Conservation (phyloP, 2,329 filamentous ascomycete species). For the Zymoseptoria pseudotritici region DNA sequence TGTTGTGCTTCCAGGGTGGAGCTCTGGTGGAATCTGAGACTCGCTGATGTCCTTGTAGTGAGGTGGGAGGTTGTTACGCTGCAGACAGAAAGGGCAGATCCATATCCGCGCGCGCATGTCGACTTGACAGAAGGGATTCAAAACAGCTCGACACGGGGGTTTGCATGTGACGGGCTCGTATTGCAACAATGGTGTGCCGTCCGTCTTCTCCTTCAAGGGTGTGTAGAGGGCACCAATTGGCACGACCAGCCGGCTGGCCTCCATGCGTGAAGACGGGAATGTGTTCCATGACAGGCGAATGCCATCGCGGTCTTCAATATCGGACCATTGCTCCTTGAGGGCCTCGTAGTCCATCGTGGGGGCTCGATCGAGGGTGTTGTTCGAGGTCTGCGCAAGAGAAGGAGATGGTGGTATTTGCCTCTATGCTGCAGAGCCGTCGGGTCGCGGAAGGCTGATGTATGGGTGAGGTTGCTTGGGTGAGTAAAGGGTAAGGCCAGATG, state of each 20-base stretch:
- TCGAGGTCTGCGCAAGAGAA: not conserved
- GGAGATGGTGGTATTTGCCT: not conserved
- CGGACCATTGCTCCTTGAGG: conserved; percentile 91
- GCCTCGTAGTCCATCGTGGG: conserved; percentile 79
- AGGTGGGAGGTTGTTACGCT: conserved; percentile 71
- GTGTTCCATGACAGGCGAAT: conserved; percentile 97
- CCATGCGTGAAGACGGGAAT: conserved; percentile 96
- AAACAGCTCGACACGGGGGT: conserved; percentile 84
- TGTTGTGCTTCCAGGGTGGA: conserved; percentile 76
- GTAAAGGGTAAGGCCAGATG: not conserved
- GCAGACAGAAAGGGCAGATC: conserved; percentile 85
- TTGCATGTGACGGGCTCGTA: conserved; percentile 98
- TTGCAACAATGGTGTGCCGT: conserved; percentile 71
- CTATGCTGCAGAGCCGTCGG: not conserved
- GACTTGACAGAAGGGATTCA: conserved; percentile 94
- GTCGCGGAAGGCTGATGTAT: not conserved
- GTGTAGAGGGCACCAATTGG: conserved; percentile 96
- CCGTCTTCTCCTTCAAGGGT: conserved; percentile 86
- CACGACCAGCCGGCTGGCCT: conserved; percentile 45
- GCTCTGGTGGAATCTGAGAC: conserved; percentile 73
- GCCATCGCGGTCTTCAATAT: conserved; percentile 93
- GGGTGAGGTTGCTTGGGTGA: not conserved
- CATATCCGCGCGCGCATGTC: conserved; percentile 76
- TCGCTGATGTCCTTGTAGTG: conserved; percentile 87
- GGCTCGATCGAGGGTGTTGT: not conserved